Base-by-base conservation (phyloP, 2,329 filamentous ascomycete species). In the Calonectria pauciramosa region DNA sequence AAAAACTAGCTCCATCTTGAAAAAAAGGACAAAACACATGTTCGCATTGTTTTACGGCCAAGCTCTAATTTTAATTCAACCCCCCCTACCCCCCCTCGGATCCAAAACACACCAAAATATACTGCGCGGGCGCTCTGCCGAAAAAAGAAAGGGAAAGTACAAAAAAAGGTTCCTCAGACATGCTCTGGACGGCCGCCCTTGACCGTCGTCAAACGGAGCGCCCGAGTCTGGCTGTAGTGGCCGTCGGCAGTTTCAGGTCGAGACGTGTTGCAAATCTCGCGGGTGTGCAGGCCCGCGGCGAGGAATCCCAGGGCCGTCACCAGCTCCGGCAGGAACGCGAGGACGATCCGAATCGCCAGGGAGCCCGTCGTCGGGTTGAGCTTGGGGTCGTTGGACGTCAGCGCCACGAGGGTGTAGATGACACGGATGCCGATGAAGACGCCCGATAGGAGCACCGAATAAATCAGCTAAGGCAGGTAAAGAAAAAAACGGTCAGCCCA, bases 401-500 rank as follows among this genome's bases (percentile, higher is more conserved):
- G 23, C 2, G 63, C 54, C 28, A 63, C 71, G 16, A 75, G 68
- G 9, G 71, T 36, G 63, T 73, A 73, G 54, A 74, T 56, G 47
- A 73, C 64, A 23, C 68, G 71, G 63, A 74, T 71, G 64, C 71
- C 71, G 56, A 73, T 69, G 34, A 73, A 74, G 63, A 75, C 32
- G 56, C n/a, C 34, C 34, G 68, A 51, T 49, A 71, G 36, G 44
- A 74, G 68, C 4, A 71, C 74, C 1, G 71, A 56, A 38, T 60
- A 44, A 26, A 73, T 71, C 2, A 75, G 71, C 68, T 68, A 14
- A 1, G 14, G 26, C 2, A 66, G 4, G 6, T 20, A 38, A 68
- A 26, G 20, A 28, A 28, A 32, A 13, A n/a, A 49, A 32, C 26
- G 28, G 60, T 49, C 60, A 49, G 38, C 28, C 28, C n/a, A n/a